Conservation (phyloP, 495 filamentous ascomycete genomes). For the Thozetella sp. region DNA sequence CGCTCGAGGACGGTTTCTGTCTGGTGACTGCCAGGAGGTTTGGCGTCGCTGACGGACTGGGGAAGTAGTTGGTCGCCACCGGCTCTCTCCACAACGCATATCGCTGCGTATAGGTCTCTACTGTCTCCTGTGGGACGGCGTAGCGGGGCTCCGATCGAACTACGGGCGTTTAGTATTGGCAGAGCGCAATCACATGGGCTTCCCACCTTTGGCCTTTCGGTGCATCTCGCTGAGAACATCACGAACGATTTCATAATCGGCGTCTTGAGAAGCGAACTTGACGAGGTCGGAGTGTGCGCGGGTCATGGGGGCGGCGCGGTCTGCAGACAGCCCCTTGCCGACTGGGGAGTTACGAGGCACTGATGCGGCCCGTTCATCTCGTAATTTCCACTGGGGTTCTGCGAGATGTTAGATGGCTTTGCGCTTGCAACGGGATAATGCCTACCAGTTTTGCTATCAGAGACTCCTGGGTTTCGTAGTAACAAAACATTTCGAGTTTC, state of each 20-base stretch:
- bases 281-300: neutral
- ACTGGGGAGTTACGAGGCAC: neutral
- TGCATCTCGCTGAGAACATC: neutral
- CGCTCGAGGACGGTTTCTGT: conserved; percentile 26
- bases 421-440: neutral
- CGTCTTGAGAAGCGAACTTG: neutral
- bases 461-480: conserved; percentile 1
- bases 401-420: neutral
- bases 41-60: conserved; percentile 35
- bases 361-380: conserved; percentile 1
- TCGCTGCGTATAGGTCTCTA: too few species aligned
- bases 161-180: too few species aligned
- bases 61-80: conserved; percentile 33
- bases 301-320: neutral
- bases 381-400: neutral
- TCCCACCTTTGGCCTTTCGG: neutral
- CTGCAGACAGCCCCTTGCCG: neutral
- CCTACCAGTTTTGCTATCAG: conserved; percentile 1
- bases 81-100: too few species aligned
- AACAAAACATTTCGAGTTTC: neutral
- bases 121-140: too few species aligned
- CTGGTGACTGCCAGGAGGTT: conserved; percentile 25
- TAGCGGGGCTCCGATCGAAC: too few species aligned
- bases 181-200: too few species aligned
- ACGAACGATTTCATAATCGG: neutral